Conservation (phyloP, 2,329 filamentous ascomycete genomes). For the Fusarium newnesense region DNA sequence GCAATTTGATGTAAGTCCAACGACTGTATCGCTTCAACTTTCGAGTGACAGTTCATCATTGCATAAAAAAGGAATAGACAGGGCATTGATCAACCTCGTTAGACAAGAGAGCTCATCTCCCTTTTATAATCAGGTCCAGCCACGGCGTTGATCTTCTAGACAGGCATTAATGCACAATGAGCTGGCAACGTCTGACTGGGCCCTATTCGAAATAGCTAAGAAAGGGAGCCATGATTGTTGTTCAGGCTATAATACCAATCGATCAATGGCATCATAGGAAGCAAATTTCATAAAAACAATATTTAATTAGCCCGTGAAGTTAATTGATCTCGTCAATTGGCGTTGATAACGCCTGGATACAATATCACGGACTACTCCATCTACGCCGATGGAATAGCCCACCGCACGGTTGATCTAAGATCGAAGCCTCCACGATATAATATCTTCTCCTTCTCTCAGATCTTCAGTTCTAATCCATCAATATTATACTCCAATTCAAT, state of each 20-base stretch:
- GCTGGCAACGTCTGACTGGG: conserved; percentile 42
- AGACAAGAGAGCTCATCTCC: conserved; percentile 14
- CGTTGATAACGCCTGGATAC: not conserved
- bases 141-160: conserved; percentile 26
- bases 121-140: conserved; percentile 38
- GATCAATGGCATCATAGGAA: conserved; percentile 2
- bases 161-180: conserved; percentile 44
- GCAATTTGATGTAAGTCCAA: conserved; percentile 4
- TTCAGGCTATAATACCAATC: not conserved
- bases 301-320: not conserved
- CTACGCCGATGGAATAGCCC: not conserved
- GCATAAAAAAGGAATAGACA: not conserved
- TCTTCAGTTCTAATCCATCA: too few relatives aligned
- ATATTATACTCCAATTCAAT: not conserved
- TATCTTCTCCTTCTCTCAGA: not conserved
- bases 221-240: not conserved
- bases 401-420: not conserved
- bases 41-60: not conserved
- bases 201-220: conserved; percentile 37
- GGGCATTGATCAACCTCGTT: not conserved
- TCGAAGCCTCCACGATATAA: not conserved
- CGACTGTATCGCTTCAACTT: not conserved
- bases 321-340: not conserved
- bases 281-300: not conserved
- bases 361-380: not conserved